These are phyloP conservation scores for Daldinia caldariorum DNA, from an alignment of 495 filamentous ascomycete species.

Conservation along the genomic window DNA sequence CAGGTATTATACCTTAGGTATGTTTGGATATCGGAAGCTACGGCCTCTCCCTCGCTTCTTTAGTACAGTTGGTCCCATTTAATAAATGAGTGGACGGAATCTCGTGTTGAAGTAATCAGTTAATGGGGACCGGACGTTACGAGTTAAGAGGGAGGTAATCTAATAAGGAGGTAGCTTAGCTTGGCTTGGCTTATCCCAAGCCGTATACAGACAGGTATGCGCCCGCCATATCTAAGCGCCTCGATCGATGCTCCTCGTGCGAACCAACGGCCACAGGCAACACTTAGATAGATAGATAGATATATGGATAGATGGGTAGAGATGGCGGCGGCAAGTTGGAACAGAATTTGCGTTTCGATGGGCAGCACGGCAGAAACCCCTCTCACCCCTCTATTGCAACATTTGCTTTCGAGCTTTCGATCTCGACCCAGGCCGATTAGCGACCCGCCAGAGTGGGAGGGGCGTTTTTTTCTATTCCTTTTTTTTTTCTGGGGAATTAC, in stretches of 20 bases:
- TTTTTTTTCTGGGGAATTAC: not conserved
- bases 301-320: not conserved
- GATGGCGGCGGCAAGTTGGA: slow-evolving; percentile 25
- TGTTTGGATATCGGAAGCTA: not conserved
- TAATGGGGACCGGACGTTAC: not conserved
- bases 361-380: slow-evolving; percentile 12
- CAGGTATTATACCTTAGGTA: too few species aligned
- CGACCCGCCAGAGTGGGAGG: not conserved
- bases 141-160: not conserved
- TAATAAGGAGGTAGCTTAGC: too few species aligned
- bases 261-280: not conserved
- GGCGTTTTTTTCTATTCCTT: not conserved
- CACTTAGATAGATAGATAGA: not conserved
- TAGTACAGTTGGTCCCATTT: not conserved
- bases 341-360: slow-evolving; percentile 17
- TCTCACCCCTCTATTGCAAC: slow-evolving; percentile 11
- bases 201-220: not conserved
- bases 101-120: not conserved
- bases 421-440: too few species aligned
- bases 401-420: not conserved
- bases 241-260: not conserved
- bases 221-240: slow-evolving; percentile 1
- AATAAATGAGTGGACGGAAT: not conserved
- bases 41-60: not conserved
- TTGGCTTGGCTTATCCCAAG: not conserved